Conservation (phyloP, 495 filamentous ascomycete species). For the Aspergillus cristatus region DNA sequence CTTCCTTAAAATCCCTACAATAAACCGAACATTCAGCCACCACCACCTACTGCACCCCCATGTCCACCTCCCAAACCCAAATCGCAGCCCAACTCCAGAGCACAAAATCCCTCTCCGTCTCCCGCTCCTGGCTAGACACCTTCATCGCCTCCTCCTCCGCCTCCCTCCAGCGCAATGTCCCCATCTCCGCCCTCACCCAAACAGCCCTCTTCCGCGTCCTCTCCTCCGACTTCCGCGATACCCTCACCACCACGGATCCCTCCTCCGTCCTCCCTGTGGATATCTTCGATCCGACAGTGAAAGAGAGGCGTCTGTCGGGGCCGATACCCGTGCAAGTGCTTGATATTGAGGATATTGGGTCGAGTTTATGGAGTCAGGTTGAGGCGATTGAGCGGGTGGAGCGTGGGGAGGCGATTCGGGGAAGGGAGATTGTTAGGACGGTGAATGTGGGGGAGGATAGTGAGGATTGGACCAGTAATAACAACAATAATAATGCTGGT, state of each 20-base stretch:
- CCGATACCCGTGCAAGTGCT: conserved; percentile 72
- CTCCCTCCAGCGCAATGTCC: conserved; percentile 42
- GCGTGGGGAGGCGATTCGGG: conserved; percentile 72
- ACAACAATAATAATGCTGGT: conserved; percentile 4
- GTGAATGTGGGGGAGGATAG: conserved; percentile 44
- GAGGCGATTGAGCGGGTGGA: conserved; percentile 77
- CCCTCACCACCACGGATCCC: conserved; percentile 37
- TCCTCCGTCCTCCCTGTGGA: conserved; percentile 49
- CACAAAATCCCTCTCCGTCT: conserved; percentile 35
- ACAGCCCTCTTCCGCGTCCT: conserved; percentile 78
- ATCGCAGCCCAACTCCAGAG: conserved; percentile 34
- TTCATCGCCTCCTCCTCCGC: conserved; percentile 27
- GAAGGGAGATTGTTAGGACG: conserved; percentile 72
- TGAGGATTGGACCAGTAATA: conserved; percentile 16
- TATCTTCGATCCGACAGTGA: conserved; percentile 39
- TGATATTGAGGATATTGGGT: conserved; percentile 72
- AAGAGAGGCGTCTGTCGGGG: conserved; percentile 44
- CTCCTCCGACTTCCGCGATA: conserved; percentile 60
- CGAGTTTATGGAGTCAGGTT: conserved; percentile 72
- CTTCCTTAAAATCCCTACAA: too few relatives aligned
- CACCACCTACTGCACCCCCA: too few relatives aligned
- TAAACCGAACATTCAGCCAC: too few relatives aligned
- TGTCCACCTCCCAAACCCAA: conserved; percentile 30
- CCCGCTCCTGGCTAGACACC: conserved; percentile 32
- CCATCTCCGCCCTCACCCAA: conserved; percentile 61